Evolutionary conservation across 306 rosid species (phyloP).

Genomic region (Casuarina cunninghamiana): DNA sequence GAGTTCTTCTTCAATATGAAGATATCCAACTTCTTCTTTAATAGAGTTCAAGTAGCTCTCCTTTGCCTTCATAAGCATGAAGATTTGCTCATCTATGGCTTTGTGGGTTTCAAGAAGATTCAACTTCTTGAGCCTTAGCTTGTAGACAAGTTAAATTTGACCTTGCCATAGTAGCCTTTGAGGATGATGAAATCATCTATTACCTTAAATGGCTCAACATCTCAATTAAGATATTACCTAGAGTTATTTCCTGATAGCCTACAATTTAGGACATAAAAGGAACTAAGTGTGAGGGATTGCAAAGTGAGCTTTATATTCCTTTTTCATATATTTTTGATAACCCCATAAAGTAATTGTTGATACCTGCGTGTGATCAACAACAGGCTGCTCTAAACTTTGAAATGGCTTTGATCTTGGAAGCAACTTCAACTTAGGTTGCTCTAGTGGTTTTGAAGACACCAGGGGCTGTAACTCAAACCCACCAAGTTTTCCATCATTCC

Average conservation of each 20-base stretch:
- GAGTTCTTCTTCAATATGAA: no score
- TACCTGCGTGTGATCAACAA: slow-evolving; percentile 59
- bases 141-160: no score
- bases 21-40: no score
- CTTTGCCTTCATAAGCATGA: no score
- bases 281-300: slow-evolving; percentile 19
- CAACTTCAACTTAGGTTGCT: slow-evolving; percentile 76
- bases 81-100: no score
- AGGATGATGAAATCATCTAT: no score
- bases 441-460: slow-evolving; percentile 50
- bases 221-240: no score
- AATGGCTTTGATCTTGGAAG: slow-evolving; percentile 70
- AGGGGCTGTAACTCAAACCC: slow-evolving; percentile 50
- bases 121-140: no score
- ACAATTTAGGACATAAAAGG: slow-evolving; percentile 26
- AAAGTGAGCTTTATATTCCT: background rate
- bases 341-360: slow-evolving; percentile 18
- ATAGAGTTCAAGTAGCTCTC: no score
- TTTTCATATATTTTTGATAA: background rate
- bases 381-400: slow-evolving; percentile 51
- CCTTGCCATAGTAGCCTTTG: no score
- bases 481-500: slow-evolving; percentile 41
- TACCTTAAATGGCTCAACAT: no score
- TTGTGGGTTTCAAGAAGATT: no score
- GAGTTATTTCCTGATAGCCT: slow-evolving; percentile 34